These are phyloP conservation scores for Candida bentonensis DNA, from an alignment of 805 yeast genomes.

Conservation along the genomic window DNA sequence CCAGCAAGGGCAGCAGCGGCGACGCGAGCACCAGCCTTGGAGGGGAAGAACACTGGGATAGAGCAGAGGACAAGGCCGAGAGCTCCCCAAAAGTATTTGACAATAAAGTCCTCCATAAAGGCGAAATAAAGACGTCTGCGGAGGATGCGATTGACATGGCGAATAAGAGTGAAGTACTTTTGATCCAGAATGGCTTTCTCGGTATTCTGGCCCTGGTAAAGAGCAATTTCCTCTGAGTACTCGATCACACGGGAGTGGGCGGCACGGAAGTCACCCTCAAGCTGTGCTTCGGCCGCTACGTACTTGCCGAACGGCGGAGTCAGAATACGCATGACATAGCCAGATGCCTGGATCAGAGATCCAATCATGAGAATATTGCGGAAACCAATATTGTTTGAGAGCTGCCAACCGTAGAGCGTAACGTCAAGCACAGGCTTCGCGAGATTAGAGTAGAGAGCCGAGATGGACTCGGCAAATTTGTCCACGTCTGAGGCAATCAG, in stretches of 20 bases:
- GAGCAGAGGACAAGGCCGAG: constrained; percentile 81
- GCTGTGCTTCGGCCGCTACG: constrained; percentile 57
- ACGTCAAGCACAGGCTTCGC: constrained; percentile 75
- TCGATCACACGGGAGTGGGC: constrained; percentile 69
- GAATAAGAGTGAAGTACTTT: constrained; percentile 67
- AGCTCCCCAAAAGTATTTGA: constrained; percentile 93
- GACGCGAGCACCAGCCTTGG: constrained; percentile 19
- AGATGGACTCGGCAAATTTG: constrained; percentile 54
- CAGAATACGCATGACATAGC: constrained; percentile 53
- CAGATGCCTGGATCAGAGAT: constrained; percentile 65
- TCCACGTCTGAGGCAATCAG: constrained; percentile 70
- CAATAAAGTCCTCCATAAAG: constrained; percentile 73
- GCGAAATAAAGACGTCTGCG: constrained; percentile 66
- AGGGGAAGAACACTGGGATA: constrained; percentile 65
- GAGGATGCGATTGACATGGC: constrained; percentile 61
- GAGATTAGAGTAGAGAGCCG: constrained; percentile 68
- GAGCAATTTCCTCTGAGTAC: constrained; percentile 77
- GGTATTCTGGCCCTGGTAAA: constrained; percentile 65
- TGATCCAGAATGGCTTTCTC: constrained; percentile 68
- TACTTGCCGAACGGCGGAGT: constrained; percentile 85
- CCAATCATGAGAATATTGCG: constrained; percentile 66
- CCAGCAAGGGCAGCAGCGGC: constrained; percentile 5
- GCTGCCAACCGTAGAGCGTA: constrained; percentile 63
- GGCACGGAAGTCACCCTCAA: constrained; percentile 75
- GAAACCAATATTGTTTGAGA: constrained; percentile 40